Conservation (phyloP, 169 alveolate genomes). For the Toxoplasma gondii region DNA sequence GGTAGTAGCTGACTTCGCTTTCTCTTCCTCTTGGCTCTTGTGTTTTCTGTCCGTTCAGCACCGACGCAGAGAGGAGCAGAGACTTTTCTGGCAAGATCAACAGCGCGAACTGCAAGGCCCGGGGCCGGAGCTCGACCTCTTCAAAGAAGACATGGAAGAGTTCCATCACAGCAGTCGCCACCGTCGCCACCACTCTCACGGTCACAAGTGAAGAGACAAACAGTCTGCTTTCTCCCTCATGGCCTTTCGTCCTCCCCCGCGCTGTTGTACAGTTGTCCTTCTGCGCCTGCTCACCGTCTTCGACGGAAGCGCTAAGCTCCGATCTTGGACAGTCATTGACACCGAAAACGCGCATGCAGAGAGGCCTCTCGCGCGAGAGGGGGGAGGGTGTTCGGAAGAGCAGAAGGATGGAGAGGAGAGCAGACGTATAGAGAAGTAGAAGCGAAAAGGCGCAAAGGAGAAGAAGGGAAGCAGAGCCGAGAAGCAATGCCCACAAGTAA, state of each 20-base stretch:
- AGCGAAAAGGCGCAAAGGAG: background rate
- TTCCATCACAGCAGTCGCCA: background rate
- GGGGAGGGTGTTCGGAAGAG: too few species aligned
- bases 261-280: too few species aligned
- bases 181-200: background rate
- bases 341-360: too few species aligned
- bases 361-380: too few species aligned
- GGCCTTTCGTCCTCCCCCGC: too few species aligned
- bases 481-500: background rate
- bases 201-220: background rate
- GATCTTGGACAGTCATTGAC: too few species aligned
- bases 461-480: background rate
- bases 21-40: too few species aligned
- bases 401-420: background rate
- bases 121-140: background rate
- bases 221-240: too few species aligned
- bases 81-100: background rate
- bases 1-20: too few species aligned
- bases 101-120: background rate
- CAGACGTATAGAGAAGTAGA: background rate
- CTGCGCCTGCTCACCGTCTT: too few species aligned
- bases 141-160: background rate
- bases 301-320: too few species aligned
- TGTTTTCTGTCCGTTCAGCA: background rate
- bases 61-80: conserved; percentile 24